Percentiles rank a stretch among this genome's conserved stretches.
phyloP scores from a whole-genome alignment of 2,329 filamentous ascomycete species.

The Bipolaris zeicola region DNA sequence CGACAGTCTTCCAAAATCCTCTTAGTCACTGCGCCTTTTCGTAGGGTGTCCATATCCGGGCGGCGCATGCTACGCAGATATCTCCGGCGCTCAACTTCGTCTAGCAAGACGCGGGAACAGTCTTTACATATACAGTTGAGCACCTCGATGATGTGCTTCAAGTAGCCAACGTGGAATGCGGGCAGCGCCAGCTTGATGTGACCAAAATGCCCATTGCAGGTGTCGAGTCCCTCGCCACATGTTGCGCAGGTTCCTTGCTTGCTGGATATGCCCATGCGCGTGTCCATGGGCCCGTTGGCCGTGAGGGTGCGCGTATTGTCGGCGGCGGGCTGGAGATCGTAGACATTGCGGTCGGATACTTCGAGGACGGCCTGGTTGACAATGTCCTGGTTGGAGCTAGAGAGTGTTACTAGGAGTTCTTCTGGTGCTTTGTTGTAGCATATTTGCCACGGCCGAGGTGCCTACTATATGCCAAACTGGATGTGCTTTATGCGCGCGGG shows the following conservation, averaged over 20 bases:
- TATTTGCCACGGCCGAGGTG: constrained; percentile 4
- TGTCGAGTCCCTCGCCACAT: constrained; percentile 78
- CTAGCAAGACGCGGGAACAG: constrained; percentile 82
- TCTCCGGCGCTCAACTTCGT: constrained; percentile 75
- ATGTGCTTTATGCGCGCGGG: constrained; percentile 92
- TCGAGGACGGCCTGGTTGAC: constrained; percentile 94
- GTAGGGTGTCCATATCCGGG: constrained; percentile 84
- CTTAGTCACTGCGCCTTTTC: constrained; percentile 82
- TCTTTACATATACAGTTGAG: constrained; percentile 95
- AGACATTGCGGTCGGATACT: constrained; percentile 91
- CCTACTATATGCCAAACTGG: constrained; percentile 88
- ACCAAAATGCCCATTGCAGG: constrained; percentile 94
- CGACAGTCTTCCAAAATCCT: constrained; percentile 87
- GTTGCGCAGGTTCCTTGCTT: constrained; percentile 82
- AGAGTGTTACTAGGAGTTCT: constrained; percentile 22
- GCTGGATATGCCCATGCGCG: constrained; percentile 84
- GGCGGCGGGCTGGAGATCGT: constrained; percentile 75
- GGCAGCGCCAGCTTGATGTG: constrained; percentile 89
- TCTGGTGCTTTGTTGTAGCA: neutral
- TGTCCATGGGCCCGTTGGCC: constrained; percentile 84
- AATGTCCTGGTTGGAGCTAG: constrained; percentile 87
- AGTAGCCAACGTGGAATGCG: constrained; percentile 93
- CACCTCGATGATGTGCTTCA: constrained; percentile 90
- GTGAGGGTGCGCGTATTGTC: constrained; percentile 70
- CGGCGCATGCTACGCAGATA: constrained; percentile 82